Conservation (phyloP, 306 rosid species). For the Vicia sativa region DNA sequence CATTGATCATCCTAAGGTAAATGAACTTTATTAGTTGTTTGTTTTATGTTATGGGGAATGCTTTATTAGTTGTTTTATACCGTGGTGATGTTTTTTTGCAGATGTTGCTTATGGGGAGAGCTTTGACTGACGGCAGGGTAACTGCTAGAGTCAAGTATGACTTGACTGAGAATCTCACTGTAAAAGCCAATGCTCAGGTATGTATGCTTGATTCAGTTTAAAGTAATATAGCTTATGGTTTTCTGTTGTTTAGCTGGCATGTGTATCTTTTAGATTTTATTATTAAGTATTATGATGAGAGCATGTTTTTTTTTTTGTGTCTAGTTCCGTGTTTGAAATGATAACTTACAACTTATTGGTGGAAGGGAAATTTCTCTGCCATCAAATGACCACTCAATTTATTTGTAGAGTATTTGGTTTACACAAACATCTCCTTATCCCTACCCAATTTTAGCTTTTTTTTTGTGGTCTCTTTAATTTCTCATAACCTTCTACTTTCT, state of each 20-base stretch:
- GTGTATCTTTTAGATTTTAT: slow-evolving; percentile 19
- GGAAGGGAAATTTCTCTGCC: neutral
- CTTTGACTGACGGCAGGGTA: slow-evolving; percentile 89
- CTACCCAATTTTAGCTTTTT: neutral
- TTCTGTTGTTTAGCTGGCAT: neutral
- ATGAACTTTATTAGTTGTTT: neutral
- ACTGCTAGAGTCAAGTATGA: slow-evolving; percentile 87
- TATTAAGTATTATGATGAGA: neutral
- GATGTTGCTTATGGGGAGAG: slow-evolving; percentile 94
- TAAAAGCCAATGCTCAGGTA: slow-evolving; percentile 98
- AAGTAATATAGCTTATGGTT: slow-evolving; percentile 10
- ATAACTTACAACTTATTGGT: slow-evolving; percentile 1
- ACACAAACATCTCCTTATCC: neutral
- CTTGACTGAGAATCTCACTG: slow-evolving; percentile 68
- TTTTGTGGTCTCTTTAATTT: neutral
- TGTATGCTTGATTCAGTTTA: neutral
- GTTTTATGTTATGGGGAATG: neutral
- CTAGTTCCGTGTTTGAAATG: slow-evolving; percentile 5
- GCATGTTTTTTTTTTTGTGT: slow-evolving; percentile 11
- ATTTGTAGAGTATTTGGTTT: neutral
- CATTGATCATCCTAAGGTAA: slow-evolving; percentile 92
- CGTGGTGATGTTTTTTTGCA: slow-evolving; percentile 33
- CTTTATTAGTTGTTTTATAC: neutral
- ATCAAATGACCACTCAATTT: slow-evolving; percentile 6
- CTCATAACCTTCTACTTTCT: neutral